Evolutionary conservation across 129 eudicot species (phyloP).

Genomic region (Saposhnikovia divaricata): DNA sequence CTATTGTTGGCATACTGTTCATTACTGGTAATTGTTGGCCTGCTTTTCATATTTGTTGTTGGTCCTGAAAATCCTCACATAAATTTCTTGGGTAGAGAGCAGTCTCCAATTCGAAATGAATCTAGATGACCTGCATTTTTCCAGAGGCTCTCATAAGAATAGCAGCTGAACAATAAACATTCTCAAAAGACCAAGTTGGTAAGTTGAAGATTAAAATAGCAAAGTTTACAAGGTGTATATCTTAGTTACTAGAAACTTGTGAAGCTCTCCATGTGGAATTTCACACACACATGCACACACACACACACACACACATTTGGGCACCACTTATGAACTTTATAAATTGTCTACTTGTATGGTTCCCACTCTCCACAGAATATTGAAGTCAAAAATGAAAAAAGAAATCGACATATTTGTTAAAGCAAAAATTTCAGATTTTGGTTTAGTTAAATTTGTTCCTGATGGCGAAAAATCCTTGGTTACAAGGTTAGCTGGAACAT

Average conservation of each 20-base stretch:
- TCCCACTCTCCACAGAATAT: neutral
- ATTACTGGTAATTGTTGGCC: too few species aligned
- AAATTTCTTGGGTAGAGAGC: neutral
- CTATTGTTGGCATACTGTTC: neutral
- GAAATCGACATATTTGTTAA: neutral
- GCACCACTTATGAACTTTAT: neutral
- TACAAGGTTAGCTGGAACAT: too few species aligned
- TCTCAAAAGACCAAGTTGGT: neutral
- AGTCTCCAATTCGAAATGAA: neutral
- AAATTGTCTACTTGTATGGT: neutral
- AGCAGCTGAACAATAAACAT: neutral
- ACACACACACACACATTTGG: neutral
- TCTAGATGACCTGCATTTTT: neutral
- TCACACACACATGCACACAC: too few species aligned
- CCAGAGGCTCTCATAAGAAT: neutral
- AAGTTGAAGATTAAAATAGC: neutral
- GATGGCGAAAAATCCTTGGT: too few species aligned
- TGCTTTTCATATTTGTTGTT: neutral
- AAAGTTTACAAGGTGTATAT: neutral
- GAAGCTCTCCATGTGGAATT: neutral
- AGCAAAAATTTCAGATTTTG: too few species aligned
- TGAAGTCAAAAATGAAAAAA: neutral
- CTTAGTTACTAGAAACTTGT: neutral
- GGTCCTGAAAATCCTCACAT: neutral
- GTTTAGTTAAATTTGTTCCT: too few species aligned